phyloP scores from a whole-genome alignment of 345 rosid species.

The Citrus maxima region DNA sequence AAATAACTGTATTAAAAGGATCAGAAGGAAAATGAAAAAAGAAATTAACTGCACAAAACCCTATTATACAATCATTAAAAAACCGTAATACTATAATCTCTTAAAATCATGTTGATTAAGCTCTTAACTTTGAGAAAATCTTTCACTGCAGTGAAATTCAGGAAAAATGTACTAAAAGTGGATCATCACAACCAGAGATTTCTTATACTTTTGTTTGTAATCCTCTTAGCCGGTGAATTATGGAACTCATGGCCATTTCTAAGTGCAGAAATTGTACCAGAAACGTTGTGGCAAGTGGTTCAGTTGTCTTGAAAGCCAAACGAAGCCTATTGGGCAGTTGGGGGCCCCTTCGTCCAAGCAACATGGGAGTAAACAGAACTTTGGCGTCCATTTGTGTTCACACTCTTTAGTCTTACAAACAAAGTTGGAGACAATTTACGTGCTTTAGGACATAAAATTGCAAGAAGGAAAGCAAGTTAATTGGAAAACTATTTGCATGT shows the following conservation, averaged over 20 bases:
- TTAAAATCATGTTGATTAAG: background rate
- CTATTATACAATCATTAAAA: background rate
- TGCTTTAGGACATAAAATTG: background rate
- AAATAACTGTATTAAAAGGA: background rate
- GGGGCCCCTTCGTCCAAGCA: background rate
- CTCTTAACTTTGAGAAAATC: background rate
- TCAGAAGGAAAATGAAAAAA: no score
- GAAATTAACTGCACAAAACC: no score
- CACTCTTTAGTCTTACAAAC: background rate
- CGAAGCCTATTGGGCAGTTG: background rate
- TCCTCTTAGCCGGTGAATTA: background rate
- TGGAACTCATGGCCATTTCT: background rate
- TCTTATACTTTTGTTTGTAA: background rate
- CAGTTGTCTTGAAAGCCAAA: background rate
- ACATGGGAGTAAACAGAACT: background rate
- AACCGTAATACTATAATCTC: background rate
- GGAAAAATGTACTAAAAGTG: background rate
- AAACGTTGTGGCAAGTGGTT: background rate
- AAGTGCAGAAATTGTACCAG: background rate
- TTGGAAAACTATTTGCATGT: background rate
- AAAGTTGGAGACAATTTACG: background rate
- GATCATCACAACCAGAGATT: background rate
- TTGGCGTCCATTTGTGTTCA: background rate
- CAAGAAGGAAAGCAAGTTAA: background rate
- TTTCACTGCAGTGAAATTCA: background rate